Conservation (phyloP, 2,329 filamentous ascomycete species). For the Pyrenochaeta sp. region DNA sequence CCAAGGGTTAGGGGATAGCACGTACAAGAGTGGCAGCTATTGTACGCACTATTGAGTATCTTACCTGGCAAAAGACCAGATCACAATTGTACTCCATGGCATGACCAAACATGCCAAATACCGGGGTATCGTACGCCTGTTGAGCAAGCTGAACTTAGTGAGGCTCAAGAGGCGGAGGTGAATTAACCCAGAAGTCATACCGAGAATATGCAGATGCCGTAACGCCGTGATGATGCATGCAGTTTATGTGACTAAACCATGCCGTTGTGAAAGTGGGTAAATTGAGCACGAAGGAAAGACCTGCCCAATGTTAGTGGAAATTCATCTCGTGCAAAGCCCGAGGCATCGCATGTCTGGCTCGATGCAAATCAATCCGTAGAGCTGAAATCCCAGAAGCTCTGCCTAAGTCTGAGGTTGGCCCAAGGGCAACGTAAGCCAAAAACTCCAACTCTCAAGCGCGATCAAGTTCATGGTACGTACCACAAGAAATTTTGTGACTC, state of each 20-base stretch:
- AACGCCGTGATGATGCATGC: constrained; percentile 24
- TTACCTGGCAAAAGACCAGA: constrained; percentile 13
- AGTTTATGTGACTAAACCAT: not conserved
- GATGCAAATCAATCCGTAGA: constrained; percentile 3
- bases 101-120: constrained; percentile 2
- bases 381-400: constrained; percentile 1
- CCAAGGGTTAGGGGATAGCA: not conserved
- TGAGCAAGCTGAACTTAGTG: constrained; percentile 32
- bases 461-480: constrained; percentile 13
- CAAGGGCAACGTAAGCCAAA: constrained; percentile 31
- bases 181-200: constrained; percentile 30
- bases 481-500: not conserved
- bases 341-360: constrained; percentile 3
- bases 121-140: constrained; percentile 40
- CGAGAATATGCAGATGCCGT: constrained; percentile 26
- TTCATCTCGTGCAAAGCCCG: not conserved
- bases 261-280: not conserved
- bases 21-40: not conserved
- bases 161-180: constrained; percentile 11
- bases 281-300: not conserved
- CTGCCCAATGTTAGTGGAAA: constrained; percentile 15
- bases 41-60: constrained; percentile 1
- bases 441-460: constrained; percentile 5
- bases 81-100: not conserved
- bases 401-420: constrained; percentile 21